Base-by-base conservation (phyloP, 2,329 filamentous ascomycete species). In the Pezicula radicicola region DNA sequence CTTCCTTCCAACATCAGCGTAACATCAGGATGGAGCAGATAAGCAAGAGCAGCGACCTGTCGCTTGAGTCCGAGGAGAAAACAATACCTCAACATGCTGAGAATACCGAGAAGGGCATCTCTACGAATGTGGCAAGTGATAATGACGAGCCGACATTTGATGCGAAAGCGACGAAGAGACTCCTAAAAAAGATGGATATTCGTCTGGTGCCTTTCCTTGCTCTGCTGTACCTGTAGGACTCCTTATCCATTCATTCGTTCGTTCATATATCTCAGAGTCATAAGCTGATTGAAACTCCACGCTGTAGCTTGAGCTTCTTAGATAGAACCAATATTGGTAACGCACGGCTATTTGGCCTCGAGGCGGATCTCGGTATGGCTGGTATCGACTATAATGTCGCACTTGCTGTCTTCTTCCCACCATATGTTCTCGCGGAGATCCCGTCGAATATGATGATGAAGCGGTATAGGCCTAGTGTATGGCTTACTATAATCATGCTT, bases 401-500 rank as follows among this genome's bases (percentile, higher is more conserved):
- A 10, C 60, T 66, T 0, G 60, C 64, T 4, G 45, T 68, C 10
- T 59, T 61, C 39, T 60, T 54, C 45, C 55, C 60, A 1, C 49
- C 55, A 3, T 60, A 59, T 46, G 52, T 59, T 30, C 44, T 45
- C 4, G 52, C 73, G 15, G 78, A 82, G 54, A 73, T 81, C 16
- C 79, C 79, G 1, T 75, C 72, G 48, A 83, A 82, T 63, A 69
- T 82, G 46, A 73, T 78, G 66, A 75, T 83, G 72, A 81, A 80
- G 66, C 66, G 68, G n/a, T 70, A 56, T 15, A 41, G 51, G 2
- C 84, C 84, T 2, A 77, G 79, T 19, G 75, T 79, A 45, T 87
- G 83, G 74, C 72, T 88, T 55, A 75, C 83, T 6, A 84, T 83
- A 1, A 75, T 86, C 60, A 88, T 83, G 0, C 45, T 59, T 12